Percentiles rank a stretch among this genome's conserved stretches.
phyloP scores from a whole-genome alignment of 306 rosid species.

The Rosa chinensis region DNA sequence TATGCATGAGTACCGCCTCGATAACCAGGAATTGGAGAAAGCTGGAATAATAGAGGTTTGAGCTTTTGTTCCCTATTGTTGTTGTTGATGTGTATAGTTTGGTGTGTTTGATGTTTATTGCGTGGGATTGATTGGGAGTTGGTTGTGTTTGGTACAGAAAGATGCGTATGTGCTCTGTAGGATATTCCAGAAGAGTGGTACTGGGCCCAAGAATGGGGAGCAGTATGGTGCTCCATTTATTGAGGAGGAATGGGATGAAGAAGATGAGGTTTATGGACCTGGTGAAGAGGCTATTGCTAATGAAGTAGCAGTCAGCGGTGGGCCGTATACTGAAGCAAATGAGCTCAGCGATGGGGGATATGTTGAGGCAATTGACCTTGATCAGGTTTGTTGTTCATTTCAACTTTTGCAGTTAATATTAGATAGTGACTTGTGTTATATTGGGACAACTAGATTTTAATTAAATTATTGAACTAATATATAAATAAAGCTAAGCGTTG shows the following conservation, averaged over 20 bases:
- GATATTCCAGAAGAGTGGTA: slow-evolving; percentile 92
- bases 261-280: slow-evolving; percentile 36
- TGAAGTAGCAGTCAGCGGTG: slow-evolving; percentile 17
- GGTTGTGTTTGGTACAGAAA: slow-evolving; percentile 47
- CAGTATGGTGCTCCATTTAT: slow-evolving; percentile 88
- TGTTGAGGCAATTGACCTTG: slow-evolving; percentile 48
- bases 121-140: slow-evolving; percentile 25
- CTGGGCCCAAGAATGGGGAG: slow-evolving; percentile 93
- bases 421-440: neutral
- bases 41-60: slow-evolving; percentile 51
- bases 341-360: slow-evolving; percentile 30
- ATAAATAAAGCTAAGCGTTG: neutral
- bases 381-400: slow-evolving; percentile 48
- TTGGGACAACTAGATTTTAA: neutral
- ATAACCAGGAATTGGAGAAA: slow-evolving; percentile 55
- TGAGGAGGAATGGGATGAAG: slow-evolving; percentile 87
- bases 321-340: slow-evolving; percentile 33
- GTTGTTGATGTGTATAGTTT: neutral
- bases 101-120: slow-evolving; percentile 11
- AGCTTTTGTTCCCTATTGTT: neutral
- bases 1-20: slow-evolving; percentile 84
- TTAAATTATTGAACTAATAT: neutral
- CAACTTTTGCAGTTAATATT: neutral
- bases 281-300: slow-evolving; percentile 25
- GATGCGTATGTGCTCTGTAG: slow-evolving; percentile 87